Evolutionary conservation across 805 yeast species (phyloP), one percentile per base, ranked within the genome.

Genomic region (Torulaspora quercuum): DNA sequence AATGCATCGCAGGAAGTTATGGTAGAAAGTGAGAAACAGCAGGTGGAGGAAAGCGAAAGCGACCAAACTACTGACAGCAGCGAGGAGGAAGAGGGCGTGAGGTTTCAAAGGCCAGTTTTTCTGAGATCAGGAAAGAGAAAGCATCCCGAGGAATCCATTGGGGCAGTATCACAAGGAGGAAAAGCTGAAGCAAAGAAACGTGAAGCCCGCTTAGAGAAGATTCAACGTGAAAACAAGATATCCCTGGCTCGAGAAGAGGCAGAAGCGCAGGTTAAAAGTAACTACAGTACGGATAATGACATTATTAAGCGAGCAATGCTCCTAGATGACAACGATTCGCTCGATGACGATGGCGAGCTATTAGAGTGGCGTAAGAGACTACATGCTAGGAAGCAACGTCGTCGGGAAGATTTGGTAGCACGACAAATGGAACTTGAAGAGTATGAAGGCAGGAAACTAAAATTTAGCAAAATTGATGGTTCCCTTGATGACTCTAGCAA

Each of bases 381-480:
- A 14, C 32, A 41, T 12, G 16, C 17, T 9, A 46, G 62, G 23
- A 38, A 35, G 20, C 31, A 48, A 23, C 38, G 49, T 7, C 45
- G 44, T 10, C 50, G 61, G 40, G 48, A 48, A 9, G 21, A 28
- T 6, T 37, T 50, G 11, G 37, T 57, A 6, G 48, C 46, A 5
- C 49, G 45, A 22, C 65, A 60, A 37, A 18, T 42, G 24, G 54
- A 49, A 33, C 11, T 50, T 9, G 64, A 60, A 35, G 55, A 51
- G 16, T 38, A 46, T 20, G 57, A 55, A 33, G 40, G 40, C 12
- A 48, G 44, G 7, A 55, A 45, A 36, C 24, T 52, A 31, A 39
- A 37, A 23, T 36, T 18, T 15, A 28, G 32, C 9, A 23, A 20
- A 18, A 16, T 15, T n/a, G 9, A 13, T 18, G 21, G 24, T 6